These are phyloP conservation scores for Hymenoscyphus fraxineus DNA, from an alignment of 2,329 filamentous ascomycete species.

Conservation along the genomic window DNA sequence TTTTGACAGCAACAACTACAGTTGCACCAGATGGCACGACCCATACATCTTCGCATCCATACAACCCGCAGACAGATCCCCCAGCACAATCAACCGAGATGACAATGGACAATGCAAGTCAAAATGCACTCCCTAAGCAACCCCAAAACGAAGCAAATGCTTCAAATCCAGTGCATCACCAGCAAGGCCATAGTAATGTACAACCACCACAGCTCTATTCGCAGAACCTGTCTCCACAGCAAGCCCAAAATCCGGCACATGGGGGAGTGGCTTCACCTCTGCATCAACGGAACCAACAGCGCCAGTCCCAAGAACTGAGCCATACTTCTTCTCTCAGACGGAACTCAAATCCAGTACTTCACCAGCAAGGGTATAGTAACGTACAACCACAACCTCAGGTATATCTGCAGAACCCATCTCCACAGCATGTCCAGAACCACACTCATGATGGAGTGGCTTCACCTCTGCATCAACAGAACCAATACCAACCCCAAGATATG, in stretches of 20 bases:
- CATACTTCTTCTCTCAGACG: not conserved
- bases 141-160: not conserved
- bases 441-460: not conserved
- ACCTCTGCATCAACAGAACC: not conserved
- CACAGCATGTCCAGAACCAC: constrained; percentile 1
- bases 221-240: not conserved
- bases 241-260: constrained; percentile 4
- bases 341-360: not conserved
- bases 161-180: not conserved
- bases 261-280: not conserved
- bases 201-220: not conserved
- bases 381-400: not conserved
- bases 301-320: not conserved
- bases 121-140: constrained; percentile 13
- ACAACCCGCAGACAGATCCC: constrained; percentile 27
- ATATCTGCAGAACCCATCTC: not conserved
- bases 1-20: constrained; percentile 25
- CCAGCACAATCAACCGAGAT: constrained; percentile 24
- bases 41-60: constrained; percentile 25
- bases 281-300: not conserved
- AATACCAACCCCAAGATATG: not conserved
- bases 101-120: constrained; percentile 7
- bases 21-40: constrained; percentile 25
- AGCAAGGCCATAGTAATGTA: not conserved
- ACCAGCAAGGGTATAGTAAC: not conserved